Evolutionary conservation across 2,329 filamentous ascomycete species (phyloP).

Genomic region (Venturia aucupariae): DNA sequence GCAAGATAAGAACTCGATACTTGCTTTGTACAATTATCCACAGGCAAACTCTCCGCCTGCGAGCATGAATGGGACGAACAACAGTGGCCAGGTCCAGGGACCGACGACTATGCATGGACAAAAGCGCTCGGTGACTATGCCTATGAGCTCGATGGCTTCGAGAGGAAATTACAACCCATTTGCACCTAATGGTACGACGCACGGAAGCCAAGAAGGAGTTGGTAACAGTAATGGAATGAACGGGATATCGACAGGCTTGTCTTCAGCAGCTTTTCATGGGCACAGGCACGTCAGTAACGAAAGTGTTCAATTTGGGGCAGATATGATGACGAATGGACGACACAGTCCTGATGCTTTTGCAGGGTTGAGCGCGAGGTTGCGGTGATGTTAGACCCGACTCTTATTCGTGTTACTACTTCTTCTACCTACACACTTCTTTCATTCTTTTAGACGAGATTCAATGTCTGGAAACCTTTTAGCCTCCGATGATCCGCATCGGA

Average conservation of each 20-base stretch:
- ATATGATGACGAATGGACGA: conserved; percentile 53
- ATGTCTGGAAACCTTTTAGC: neutral
- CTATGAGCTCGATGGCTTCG: conserved; percentile 19
- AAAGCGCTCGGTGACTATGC: conserved; percentile 32
- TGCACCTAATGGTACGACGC: conserved; percentile 18
- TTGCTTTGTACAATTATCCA: conserved; percentile 62
- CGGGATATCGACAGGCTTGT: neutral
- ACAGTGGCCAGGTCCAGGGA: neutral
- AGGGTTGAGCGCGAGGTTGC: conserved; percentile 52
- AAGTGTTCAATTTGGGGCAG: conserved; percentile 55
- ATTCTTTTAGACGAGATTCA: neutral
- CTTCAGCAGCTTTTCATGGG: conserved; percentile 16
- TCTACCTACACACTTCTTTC: neutral
- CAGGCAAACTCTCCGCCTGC: conserved; percentile 20
- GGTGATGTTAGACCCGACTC: conserved; percentile 7
- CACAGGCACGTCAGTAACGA: conserved; percentile 53
- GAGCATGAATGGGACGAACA: conserved; percentile 22
- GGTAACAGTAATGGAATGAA: neutral
- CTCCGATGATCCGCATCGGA: neutral
- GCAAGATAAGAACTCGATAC: conserved; percentile 63
- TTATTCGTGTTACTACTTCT: neutral
- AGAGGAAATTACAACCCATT: conserved; percentile 51
- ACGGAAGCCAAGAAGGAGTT: neutral
- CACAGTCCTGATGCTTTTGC: conserved; percentile 76
- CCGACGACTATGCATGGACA: conserved; percentile 15